Percentiles rank a stretch among this genome's conserved stretches.
These are phyloP conservation scores for Sideroxylon spinosum DNA, from an alignment of 179 eudicot genomes.

Conservation along the genomic window DNA sequence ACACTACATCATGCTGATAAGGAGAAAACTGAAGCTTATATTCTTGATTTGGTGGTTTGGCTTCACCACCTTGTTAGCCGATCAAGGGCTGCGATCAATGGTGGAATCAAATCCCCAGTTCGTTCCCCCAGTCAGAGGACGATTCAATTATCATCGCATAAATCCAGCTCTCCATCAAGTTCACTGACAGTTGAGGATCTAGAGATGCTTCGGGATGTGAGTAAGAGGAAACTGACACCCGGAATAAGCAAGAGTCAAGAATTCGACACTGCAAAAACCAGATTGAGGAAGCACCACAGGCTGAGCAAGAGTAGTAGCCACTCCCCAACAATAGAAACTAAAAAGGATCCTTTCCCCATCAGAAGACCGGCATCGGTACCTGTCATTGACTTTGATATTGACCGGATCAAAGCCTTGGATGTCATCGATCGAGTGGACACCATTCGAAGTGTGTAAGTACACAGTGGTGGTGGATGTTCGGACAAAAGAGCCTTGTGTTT, in stretches of 20 bases:
- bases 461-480: background rate
- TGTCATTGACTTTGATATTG: constrained; percentile 63
- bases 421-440: constrained; percentile 88
- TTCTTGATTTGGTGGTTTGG: constrained; percentile 85
- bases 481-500: constrained; percentile 1
- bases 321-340: constrained; percentile 60
- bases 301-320: constrained; percentile 81
- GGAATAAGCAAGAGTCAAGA: constrained; percentile 98
- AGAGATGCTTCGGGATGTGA: constrained; percentile 75
- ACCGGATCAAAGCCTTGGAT: constrained; percentile 79
- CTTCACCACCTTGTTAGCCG: constrained; percentile 83
- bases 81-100: constrained; percentile 42
- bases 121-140: constrained; percentile 71
- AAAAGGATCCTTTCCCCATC: constrained; percentile 48
- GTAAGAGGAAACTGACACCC: constrained; percentile 79
- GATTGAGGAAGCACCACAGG: constrained; percentile 59
- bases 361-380: constrained; percentile 77
- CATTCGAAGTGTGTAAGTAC: constrained; percentile 23
- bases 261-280: constrained; percentile 53
- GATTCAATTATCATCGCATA: constrained; percentile 45
- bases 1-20: constrained; percentile 91
- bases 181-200: constrained; percentile 71
- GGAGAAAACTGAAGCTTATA: constrained; percentile 74
- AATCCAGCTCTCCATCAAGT: constrained; percentile 51
- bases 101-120: constrained; percentile 71